Conservation (phyloP, 495 filamentous ascomycete species). For the Sporormia fimetaria region DNA sequence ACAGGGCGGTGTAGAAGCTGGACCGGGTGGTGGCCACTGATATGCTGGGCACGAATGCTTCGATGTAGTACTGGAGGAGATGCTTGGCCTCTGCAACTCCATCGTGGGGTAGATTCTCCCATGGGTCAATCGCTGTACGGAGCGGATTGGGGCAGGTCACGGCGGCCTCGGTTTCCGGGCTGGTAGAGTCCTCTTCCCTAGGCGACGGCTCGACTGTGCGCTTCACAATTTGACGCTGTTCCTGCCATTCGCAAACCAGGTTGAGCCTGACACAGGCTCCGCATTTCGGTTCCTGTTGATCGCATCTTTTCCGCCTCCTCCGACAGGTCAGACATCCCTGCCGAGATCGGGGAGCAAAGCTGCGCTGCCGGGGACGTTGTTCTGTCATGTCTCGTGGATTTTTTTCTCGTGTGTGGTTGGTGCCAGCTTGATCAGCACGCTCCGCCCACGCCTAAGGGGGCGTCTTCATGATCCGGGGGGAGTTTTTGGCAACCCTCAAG, state of each 20-base stretch:
- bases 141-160: no score
- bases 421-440: background rate
- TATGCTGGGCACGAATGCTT: constrained; percentile 17
- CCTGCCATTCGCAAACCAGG: constrained; percentile 17
- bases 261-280: constrained; percentile 17
- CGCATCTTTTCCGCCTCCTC: constrained; percentile 14
- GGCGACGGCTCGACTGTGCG: no score
- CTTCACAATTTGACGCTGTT: constrained; percentile 11
- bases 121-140: constrained; percentile 8
- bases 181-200: no score
- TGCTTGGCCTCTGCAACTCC: constrained; percentile 5
- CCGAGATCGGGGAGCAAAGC: constrained; percentile 13
- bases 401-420: background rate
- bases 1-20: constrained; percentile 17
- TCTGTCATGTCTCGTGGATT: constrained; percentile 6
- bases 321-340: constrained; percentile 17
- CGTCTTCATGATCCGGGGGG: no score
- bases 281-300: constrained; percentile 15
- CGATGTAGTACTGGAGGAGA: constrained; percentile 18
- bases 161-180: background rate
- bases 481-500: no score
- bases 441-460: no score
- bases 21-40: constrained; percentile 18
- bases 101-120: constrained; percentile 6
- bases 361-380: constrained; percentile 9